Base-by-base conservation (phyloP, 2,329 filamentous ascomycete species). In the Seiridium cupressi region DNA sequence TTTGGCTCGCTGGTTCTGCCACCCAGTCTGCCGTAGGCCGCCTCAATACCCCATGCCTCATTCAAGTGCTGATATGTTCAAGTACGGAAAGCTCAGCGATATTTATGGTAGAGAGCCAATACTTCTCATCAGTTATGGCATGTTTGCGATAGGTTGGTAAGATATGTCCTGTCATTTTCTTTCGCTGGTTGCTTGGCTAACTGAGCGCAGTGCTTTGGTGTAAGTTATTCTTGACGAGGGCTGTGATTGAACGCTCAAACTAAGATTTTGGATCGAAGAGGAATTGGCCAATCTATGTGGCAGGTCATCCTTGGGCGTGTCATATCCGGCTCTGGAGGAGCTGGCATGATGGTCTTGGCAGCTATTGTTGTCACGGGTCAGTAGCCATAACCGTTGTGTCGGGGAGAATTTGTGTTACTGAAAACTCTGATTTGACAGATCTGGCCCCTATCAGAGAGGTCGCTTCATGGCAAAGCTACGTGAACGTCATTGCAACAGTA, bases 361-460 rank as follows among this genome's bases (percentile, higher is more conserved):
- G 1, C 5, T 5, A 18, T 34, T 3, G 6, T 18, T 3, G 5
- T 32, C 31, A 9, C 54, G 8, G 47, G 42, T 13, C 3, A 44
- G 42, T 44, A 1, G 8, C n/a, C 7, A 44, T 2, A n/a, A 18
- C 10, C 5, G 42, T 18, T 13, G 5, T 1, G 5, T 5, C 8
- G 5, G 9, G 11, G 2, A 44, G 2, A 11, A n/a, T 44, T 5
- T 9, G 3, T 44, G 42, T n/a, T 1, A 13, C 42, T 44, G 42
- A 44, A 11, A 2, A n/a, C n/a, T 10, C 13, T 1, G 26, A n/a
- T 51, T 32, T 51, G 5, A 51, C 18, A 78, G 81, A 85, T 60
- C 69, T 85, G 1, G 77, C 84, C 1, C 82, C 82, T 0, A 68
- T 84, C 0, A 74, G 81, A 48, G 79, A 85, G 13, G 78, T 84